These are phyloP conservation scores for Microdochium nivale DNA, from an alignment of 2,329 filamentous ascomycete genomes.

Conservation along the genomic window DNA sequence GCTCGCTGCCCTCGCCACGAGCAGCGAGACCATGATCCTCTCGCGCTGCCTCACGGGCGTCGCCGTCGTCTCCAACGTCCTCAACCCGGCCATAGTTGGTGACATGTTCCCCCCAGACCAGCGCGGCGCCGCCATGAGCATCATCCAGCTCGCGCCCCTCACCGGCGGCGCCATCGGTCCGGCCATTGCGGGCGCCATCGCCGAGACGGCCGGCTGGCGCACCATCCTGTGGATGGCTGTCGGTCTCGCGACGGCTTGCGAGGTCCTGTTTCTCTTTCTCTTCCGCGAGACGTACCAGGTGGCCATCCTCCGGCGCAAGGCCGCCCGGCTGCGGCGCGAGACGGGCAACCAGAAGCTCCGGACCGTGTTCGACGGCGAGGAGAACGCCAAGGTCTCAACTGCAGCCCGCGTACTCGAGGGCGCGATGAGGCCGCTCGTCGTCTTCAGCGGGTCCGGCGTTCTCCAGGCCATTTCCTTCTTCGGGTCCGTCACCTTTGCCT, in stretches of 20 bases:
- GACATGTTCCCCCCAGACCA: conserved; percentile 52
- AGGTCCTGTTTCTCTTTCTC: conserved; percentile 39
- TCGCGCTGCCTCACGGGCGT: conserved; percentile 51
- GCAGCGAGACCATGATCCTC: conserved; percentile 36
- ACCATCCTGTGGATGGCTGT: conserved; percentile 41
- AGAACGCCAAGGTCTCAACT: conserved; percentile 13
- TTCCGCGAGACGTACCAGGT: conserved; percentile 56
- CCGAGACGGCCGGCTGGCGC: conserved; percentile 47
- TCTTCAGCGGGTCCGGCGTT: conserved; percentile 41
- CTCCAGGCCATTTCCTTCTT: conserved; percentile 40
- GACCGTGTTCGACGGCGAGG: conserved; percentile 20
- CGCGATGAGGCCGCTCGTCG: conserved; percentile 34
- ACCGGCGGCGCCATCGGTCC: conserved; percentile 49
- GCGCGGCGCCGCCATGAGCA: conserved; percentile 48
- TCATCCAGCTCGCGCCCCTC: conserved; percentile 47
- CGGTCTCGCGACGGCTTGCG: conserved; percentile 36
- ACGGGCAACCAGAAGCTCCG: conserved; percentile 19
- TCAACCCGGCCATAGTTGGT: conserved; percentile 55
- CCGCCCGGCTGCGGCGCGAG: conserved; percentile 19
- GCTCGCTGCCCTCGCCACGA: conserved; percentile 34
- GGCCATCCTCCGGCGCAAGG: conserved; percentile 39
- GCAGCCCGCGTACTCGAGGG: conserved; percentile 24
- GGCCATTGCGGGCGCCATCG: conserved; percentile 43
- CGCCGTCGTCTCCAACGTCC: conserved; percentile 54
- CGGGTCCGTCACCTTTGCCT: conserved; percentile 38